Evolutionary conservation across 75 land plant genomes (phyloP).

Genomic region (Pseudotsuga menziesii): DNA sequence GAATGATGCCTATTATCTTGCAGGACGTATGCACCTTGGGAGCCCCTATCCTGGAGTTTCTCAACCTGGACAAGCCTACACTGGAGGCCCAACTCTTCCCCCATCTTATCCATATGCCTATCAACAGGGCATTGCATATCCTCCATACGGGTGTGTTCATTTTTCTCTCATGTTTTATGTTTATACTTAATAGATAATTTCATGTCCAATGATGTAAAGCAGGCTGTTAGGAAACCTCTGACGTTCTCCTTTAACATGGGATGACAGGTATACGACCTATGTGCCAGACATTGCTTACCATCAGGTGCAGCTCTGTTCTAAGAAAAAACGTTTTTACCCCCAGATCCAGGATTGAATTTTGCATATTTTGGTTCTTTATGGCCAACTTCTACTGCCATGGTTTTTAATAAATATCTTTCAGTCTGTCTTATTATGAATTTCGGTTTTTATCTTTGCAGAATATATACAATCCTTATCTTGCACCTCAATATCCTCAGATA

Average conservation of each 20-base stretch:
- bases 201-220: neutral
- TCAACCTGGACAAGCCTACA: slow-evolving; percentile 8
- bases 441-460: neutral
- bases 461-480: slow-evolving; percentile 6
- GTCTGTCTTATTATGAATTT: neutral
- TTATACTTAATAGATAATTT: neutral
- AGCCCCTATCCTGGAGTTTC: slow-evolving; percentile 10
- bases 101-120: slow-evolving; percentile 4
- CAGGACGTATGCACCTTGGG: neutral
- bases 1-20: slow-evolving; percentile 4
- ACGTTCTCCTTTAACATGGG: slow-evolving; percentile 2
- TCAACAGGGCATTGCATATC: neutral
- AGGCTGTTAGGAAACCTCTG: neutral
- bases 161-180: neutral
- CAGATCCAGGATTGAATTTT: neutral
- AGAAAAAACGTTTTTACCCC: neutral
- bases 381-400: neutral
- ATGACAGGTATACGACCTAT: slow-evolving; percentile 10
- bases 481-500: slow-evolving; percentile 4
- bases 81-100: slow-evolving; percentile 8
- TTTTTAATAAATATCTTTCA: neutral
- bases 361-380: neutral
- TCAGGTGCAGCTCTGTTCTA: neutral
- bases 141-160: slow-evolving; percentile 6
- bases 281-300: slow-evolving; percentile 5